Evolutionary conservation across 371 early-diverging fungal species (phyloP).

Genomic region (Thermomucor indicae-seudaticae): DNA sequence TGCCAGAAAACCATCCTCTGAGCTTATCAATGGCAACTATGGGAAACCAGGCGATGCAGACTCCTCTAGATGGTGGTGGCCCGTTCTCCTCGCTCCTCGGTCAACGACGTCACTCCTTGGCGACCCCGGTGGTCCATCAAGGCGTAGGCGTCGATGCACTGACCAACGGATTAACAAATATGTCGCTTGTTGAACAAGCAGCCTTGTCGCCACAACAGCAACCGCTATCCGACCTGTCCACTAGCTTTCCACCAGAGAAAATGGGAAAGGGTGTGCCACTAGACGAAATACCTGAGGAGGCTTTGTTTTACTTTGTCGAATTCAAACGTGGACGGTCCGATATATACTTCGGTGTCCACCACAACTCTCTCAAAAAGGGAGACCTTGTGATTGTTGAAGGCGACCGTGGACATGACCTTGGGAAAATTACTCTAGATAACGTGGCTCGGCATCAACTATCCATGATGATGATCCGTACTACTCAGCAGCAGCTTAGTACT

Average conservation of each 20-base stretch:
- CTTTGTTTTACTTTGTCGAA: constrained; percentile 75
- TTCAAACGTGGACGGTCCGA: constrained; percentile 90
- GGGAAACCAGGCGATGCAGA: not conserved
- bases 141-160: too few relatives aligned
- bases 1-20: constrained; percentile 2
- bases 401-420: constrained; percentile 94
- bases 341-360: constrained; percentile 64
- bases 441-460: constrained; percentile 90
- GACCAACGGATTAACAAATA: too few relatives aligned
- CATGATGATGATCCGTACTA: constrained; percentile 87
- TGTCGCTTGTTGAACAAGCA: too few relatives aligned
- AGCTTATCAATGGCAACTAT: not conserved
- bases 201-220: constrained; percentile 1
- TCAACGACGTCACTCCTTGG: constrained; percentile 36
- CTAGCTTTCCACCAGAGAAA: constrained; percentile 18
- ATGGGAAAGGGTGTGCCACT: constrained; percentile 55
- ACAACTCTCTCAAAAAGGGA: constrained; percentile 21
- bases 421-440: constrained; percentile 88
- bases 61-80: not conserved
- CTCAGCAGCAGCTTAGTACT: constrained; percentile 7
- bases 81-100: not conserved
- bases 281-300: constrained; percentile 44
- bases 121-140: too few relatives aligned
- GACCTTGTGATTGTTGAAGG: constrained; percentile 94
- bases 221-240: constrained; percentile 4